Evolutionary conservation across 2,329 filamentous ascomycete species (phyloP).

Genomic region (Bisporella sp.): DNA sequence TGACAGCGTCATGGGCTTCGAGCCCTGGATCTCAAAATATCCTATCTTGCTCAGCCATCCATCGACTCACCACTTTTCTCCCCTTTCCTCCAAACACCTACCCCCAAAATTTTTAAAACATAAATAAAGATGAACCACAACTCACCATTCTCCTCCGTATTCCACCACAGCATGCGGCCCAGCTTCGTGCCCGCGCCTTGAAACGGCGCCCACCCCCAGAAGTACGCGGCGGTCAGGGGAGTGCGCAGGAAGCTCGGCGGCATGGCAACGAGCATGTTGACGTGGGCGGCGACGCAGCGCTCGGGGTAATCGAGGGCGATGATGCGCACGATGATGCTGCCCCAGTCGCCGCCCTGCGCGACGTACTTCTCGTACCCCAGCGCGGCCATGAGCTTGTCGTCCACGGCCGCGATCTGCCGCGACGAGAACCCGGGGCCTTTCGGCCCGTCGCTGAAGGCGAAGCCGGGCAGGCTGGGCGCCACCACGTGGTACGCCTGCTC

Average conservation of each 20-base stretch:
- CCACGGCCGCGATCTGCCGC: slow-evolving; percentile 41
- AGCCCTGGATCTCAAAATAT: slow-evolving; percentile 18
- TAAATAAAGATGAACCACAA: no score
- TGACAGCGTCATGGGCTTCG: slow-evolving; percentile 16
- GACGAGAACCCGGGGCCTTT: slow-evolving; percentile 9
- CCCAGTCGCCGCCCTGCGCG: slow-evolving; percentile 66
- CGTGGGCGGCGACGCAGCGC: slow-evolving; percentile 19
- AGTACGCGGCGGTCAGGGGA: slow-evolving; percentile 12
- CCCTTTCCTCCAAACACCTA: slow-evolving; percentile 4
- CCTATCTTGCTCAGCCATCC: slow-evolving; percentile 9
- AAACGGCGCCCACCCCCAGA: slow-evolving; percentile 2
- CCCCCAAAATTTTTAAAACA: no score
- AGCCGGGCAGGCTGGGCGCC: slow-evolving; percentile 27
- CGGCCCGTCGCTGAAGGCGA: slow-evolving; percentile 9
- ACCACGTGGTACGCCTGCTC: slow-evolving; percentile 38
- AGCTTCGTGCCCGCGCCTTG: background rate
- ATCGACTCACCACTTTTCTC: no score
- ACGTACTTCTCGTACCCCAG: slow-evolving; percentile 58
- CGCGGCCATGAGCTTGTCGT: slow-evolving; percentile 61
- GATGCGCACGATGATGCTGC: slow-evolving; percentile 52
- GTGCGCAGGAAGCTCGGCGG: slow-evolving; percentile 12
- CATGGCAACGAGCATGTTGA: slow-evolving; percentile 19
- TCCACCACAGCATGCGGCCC: background rate
- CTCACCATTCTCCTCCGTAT: no score
- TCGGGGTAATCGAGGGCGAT: slow-evolving; percentile 52